Base-by-base conservation (phyloP, 345 rosid genomes). In the Gynandropsis gynandra region DNA sequence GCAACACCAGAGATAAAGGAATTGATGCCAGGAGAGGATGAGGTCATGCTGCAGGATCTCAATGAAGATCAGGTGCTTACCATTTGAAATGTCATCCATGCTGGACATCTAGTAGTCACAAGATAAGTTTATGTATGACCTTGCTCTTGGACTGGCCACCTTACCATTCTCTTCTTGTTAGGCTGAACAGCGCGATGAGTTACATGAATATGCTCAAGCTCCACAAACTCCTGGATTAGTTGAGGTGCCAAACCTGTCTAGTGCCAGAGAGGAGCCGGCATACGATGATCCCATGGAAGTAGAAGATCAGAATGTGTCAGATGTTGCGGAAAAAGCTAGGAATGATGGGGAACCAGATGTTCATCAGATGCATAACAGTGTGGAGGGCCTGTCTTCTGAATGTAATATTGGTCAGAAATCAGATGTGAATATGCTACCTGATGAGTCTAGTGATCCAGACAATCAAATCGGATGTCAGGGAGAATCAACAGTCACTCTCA, bases 181-280 rank as follows among this genome's bases (percentile, higher is more conserved):
- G 96, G 63, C 63, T 60, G 85, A 67, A 62, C 76, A 49, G 65
- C 50, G 56, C 69, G 69, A 78, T 66, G 90, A 83, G 64, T 52
- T 53, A 43, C 9, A 47, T 4, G 97, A 80, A 63, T 79, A 77
- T 69, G 92, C 94, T 11, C 83, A 88, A 70, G 99, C 95, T 67
- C 94, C 94, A 45, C 72, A 80, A 50, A 88, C 99, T 58, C 97
- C 99, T 62, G 93, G 89, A 59, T 67, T 88, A 65, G 74, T 76
- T 51, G 80, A 81, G 72, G 93, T 75, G 73, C 78, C 86, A 59
- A 79, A 85, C 60, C 53, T 69, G 62, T 75, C 82, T 38, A 74
- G 66, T 69, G 77, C 71, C 62, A 74, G 90, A 69, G 81, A 83
- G 59, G 75, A 73, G 37, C 72, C 77, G 61, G 77, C 68, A 35